phyloP scores from a whole-genome alignment of 2,329 filamentous ascomycete genomes.

The Ceratocystis papillata region DNA sequence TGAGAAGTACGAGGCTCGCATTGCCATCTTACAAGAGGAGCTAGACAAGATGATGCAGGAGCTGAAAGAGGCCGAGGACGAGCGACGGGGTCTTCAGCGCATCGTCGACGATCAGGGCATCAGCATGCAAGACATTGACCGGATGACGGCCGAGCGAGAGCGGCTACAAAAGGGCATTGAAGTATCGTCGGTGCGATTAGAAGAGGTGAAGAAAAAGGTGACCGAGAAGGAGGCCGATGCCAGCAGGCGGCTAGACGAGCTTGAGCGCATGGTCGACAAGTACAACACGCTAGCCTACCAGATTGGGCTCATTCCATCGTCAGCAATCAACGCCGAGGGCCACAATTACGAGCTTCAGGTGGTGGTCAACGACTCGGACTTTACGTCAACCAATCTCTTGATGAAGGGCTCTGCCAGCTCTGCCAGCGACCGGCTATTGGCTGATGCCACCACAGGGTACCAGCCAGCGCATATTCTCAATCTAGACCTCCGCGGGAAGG shows the following conservation, averaged over 20 bases:
- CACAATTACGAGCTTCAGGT: conserved; percentile 75
- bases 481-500: conserved; percentile 70
- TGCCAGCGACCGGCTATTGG: conserved; percentile 62
- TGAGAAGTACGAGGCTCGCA: conserved; percentile 75
- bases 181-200: conserved; percentile 60
- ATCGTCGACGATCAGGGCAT: conserved; percentile 88
- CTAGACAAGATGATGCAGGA: conserved; percentile 68
- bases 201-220: conserved; percentile 74
- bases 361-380: conserved; percentile 71
- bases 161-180: conserved; percentile 84
- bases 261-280: conserved; percentile 79
- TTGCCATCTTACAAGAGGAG: conserved; percentile 74
- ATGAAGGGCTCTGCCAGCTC: conserved; percentile 40
- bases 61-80: conserved; percentile 68
- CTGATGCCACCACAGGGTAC: conserved; percentile 74
- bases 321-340: conserved; percentile 75
- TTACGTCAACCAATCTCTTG: conserved; percentile 46
- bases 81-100: conserved; percentile 67
- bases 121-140: conserved; percentile 96
- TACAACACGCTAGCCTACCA: conserved; percentile 95
- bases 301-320: conserved; percentile 75
- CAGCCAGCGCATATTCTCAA: conserved; percentile 81
- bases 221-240: conserved; percentile 83
- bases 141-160: conserved; percentile 93
- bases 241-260: conserved; percentile 72